Percentiles rank a stretch among this genome's conserved stretches.
These are phyloP conservation scores for Penicillium atrosanguineum DNA, from an alignment of 495 filamentous ascomycete genomes.

Conservation along the genomic window DNA sequence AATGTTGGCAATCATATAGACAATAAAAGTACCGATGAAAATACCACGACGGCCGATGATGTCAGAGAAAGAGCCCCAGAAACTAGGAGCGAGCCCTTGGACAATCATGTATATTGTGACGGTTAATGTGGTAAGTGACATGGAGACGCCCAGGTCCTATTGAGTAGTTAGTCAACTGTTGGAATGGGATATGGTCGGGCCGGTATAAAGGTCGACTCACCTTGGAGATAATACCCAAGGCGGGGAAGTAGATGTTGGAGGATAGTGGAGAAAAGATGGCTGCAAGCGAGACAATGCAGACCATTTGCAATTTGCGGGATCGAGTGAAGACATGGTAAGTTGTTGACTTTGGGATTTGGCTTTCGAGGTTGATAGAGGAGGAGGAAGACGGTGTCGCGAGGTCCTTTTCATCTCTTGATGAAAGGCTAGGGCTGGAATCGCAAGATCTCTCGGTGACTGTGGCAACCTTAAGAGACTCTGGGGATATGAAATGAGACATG, in stretches of 20 bases:
- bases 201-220: conserved; percentile 13
- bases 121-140: conserved; percentile 36
- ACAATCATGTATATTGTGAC: conserved; percentile 46
- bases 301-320: conserved; percentile 55
- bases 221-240: conserved; percentile 44
- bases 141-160: conserved; percentile 28
- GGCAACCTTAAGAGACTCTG: conserved; percentile 16
- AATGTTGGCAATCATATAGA: conserved; percentile 55
- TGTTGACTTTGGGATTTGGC: conserved; percentile 11
- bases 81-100: conserved; percentile 44
- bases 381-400: conserved; percentile 15
- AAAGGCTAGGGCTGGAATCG: conserved; percentile 18
- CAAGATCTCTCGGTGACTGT: conserved; percentile 14
- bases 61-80: conserved; percentile 47
- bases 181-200: no score
- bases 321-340: conserved; percentile 58
- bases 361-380: conserved; percentile 24
- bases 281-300: conserved; percentile 59
- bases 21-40: conserved; percentile 38
- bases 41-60: conserved; percentile 37
- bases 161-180: not conserved
- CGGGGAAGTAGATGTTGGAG: conserved; percentile 79
- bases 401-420: conserved; percentile 17
- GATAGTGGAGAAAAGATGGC: conserved; percentile 62
- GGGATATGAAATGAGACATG: conserved; percentile 11